phyloP scores from a whole-genome alignment of 2,329 filamentous ascomycete genomes.

The Colletotrichum cuscutae region DNA sequence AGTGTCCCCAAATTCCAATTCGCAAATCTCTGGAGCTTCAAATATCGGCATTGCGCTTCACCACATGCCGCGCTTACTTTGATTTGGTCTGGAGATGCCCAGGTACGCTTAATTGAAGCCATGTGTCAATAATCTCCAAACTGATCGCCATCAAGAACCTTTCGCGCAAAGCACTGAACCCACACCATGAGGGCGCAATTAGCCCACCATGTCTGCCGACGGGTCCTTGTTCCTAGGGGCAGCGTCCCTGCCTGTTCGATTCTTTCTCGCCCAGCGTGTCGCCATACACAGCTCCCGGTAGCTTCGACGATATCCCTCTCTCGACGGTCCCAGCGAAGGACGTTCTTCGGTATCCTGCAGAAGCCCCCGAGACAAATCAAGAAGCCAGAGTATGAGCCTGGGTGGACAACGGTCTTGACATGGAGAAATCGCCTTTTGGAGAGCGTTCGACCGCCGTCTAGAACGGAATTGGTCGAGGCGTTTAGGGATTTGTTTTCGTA shows the following conservation, averaged over 20 bases:
- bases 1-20: constrained; percentile 16
- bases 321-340: constrained; percentile 43
- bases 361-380: constrained; percentile 69
- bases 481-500: constrained; percentile 72
- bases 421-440: constrained; percentile 72
- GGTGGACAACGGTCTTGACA: constrained; percentile 77
- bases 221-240: constrained; percentile 47
- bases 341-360: constrained; percentile 72
- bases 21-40: constrained; percentile 32
- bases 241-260: constrained; percentile 47
- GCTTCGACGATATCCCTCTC: constrained; percentile 37
- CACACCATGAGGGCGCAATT: constrained; percentile 56
- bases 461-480: constrained; percentile 71
- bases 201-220: constrained; percentile 56
- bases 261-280: constrained; percentile 41
- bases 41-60: constrained; percentile 28
- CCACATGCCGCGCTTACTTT: constrained; percentile 26
- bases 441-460: constrained; percentile 71
- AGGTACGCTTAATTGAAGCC: constrained; percentile 7
- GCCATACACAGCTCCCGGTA: constrained; percentile 39
- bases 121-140: neutral
- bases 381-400: constrained; percentile 73
- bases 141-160: constrained; percentile 17
- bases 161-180: constrained; percentile 25
- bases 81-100: constrained; percentile 24